Percentiles rank a stretch among this genome's conserved stretches.
Evolutionary conservation across 495 filamentous ascomycete genomes (phyloP).

Genomic region (Aspergillus sclerotiicarbonarius): DNA sequence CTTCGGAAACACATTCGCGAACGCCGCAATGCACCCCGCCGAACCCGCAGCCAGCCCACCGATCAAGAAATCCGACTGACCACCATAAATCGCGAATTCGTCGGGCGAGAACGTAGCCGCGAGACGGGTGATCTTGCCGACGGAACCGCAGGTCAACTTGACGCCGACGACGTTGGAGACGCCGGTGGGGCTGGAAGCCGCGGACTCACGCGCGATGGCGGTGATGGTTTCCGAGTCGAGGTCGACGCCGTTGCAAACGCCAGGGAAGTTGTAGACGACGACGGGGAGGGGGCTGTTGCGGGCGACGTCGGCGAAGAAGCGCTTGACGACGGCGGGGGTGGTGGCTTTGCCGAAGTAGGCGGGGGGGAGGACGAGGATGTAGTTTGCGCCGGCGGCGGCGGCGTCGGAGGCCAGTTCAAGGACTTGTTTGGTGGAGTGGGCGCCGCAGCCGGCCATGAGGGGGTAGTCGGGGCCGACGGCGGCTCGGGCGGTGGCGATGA

Average conservation of each 20-base stretch:
- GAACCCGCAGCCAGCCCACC: conserved; percentile 56
- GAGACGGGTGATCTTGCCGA: conserved; percentile 63
- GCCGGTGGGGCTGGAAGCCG: conserved; percentile 42
- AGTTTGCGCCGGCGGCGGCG: conserved; percentile 55
- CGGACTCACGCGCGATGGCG: conserved; percentile 43
- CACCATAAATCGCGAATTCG: conserved; percentile 64
- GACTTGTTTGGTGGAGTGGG: conserved; percentile 63
- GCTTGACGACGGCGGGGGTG: conserved; percentile 53
- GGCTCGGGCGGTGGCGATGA: conserved; percentile 51
- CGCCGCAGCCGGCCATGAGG: conserved; percentile 62
- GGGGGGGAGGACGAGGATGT: conserved; percentile 58
- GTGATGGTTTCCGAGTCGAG: conserved; percentile 62
- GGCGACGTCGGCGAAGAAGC: conserved; percentile 62
- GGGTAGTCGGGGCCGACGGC: conserved; percentile 51
- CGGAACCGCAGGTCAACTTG: conserved; percentile 68
- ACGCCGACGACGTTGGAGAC: conserved; percentile 59
- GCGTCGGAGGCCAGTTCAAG: conserved; percentile 60
- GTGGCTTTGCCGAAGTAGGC: conserved; percentile 65
- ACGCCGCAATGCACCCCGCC: conserved; percentile 64
- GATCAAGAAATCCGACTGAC: conserved; percentile 68
- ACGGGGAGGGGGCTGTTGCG: conserved; percentile 51
- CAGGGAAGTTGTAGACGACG: conserved; percentile 71
- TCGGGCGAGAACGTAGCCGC: conserved; percentile 52
- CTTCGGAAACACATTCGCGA: conserved; percentile 65
- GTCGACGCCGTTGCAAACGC: conserved; percentile 69